A percentile compares a stretch with the other conserved stretches of the same genome.
Conservation (phyloP, 1,139 yeast genomes). For the Suhomyces maxii region DNA sequence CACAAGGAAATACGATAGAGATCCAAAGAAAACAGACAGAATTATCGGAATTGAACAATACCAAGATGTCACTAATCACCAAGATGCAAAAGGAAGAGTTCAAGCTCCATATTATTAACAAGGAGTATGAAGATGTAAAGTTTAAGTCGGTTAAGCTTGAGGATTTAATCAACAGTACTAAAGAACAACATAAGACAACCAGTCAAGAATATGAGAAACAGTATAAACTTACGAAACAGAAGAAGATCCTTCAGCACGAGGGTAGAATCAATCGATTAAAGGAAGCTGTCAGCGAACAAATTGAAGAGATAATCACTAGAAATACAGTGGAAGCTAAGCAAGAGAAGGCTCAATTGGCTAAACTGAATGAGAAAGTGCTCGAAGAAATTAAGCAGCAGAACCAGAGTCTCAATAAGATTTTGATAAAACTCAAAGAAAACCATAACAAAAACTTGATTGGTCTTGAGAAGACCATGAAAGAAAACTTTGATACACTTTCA, state of each 20-base stretch:
- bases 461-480: constrained; percentile 24
- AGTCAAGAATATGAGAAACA: constrained; percentile 31
- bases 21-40: constrained; percentile 5
- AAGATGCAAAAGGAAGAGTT: constrained; percentile 18
- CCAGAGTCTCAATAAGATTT: constrained; percentile 23
- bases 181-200: constrained; percentile 18
- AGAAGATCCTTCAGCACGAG: constrained; percentile 14
- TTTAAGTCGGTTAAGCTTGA: constrained; percentile 14
- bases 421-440: constrained; percentile 29
- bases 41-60: constrained; percentile 13
- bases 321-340: constrained; percentile 28
- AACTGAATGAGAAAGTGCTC: constrained; percentile 17
- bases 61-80: constrained; percentile 16
- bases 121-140: constrained; percentile 13
- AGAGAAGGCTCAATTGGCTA: constrained; percentile 20
- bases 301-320: constrained; percentile 34
- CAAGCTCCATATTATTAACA: constrained; percentile 14
- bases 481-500: constrained; percentile 16
- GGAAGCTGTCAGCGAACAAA: constrained; percentile 32
- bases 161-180: constrained; percentile 15
- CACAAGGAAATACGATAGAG: neutral
- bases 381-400: constrained; percentile 14
- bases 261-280: constrained; percentile 33
- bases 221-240: constrained; percentile 13
- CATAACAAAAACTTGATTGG: constrained; percentile 22